A percentile compares a stretch with the other conserved stretches of the same genome.
Conservation (phyloP, 202 grass and related monocot species). For the Dendrocalamus latiflorus region DNA sequence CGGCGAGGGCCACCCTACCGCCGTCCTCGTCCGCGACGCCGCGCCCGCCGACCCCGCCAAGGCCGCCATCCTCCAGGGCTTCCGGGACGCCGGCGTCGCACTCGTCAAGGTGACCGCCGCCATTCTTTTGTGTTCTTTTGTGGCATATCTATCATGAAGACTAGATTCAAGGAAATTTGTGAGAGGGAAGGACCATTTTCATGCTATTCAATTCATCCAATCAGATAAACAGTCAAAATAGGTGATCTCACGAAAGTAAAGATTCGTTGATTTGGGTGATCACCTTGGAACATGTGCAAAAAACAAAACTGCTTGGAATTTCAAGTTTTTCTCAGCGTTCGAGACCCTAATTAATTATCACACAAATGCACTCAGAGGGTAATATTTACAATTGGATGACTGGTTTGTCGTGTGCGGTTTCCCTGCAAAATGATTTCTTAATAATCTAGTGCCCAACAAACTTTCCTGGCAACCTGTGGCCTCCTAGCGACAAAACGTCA, state of each 20-base stretch:
- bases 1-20: slow-evolving; percentile 40
- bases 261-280: no score
- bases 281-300: background rate
- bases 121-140: background rate
- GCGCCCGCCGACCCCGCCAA: slow-evolving; percentile 40
- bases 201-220: background rate
- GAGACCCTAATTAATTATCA: background rate
- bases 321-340: background rate
- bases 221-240: background rate
- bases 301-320: background rate
- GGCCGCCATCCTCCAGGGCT: slow-evolving; percentile 46
- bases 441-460: background rate
- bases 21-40: slow-evolving; percentile 45
- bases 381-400: background rate
- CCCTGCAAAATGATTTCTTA: background rate
- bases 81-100: slow-evolving; percentile 38
- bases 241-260: background rate
- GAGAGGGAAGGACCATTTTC: no score
- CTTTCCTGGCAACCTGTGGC: background rate
- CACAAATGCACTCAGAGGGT: background rate
- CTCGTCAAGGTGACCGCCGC: slow-evolving; percentile 38
- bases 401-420: background rate
- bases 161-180: no score
- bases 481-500: background rate
- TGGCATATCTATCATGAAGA: no score